Evolutionary conservation across 139 green algal species (phyloP).

Genomic region (Chlamydomonas eustigma): DNA sequence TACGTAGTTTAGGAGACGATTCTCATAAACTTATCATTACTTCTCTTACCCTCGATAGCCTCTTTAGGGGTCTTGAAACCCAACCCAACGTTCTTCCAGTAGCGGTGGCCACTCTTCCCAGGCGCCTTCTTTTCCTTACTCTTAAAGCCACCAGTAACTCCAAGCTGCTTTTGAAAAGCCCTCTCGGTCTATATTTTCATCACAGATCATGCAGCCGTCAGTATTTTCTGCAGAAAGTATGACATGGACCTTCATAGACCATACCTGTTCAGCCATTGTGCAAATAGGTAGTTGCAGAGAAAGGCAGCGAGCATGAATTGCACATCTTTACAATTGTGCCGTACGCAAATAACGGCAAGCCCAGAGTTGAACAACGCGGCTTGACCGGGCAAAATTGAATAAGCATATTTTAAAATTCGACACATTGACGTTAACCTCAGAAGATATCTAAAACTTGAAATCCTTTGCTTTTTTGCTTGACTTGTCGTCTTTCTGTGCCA

Average conservation of each 20-base stretch:
- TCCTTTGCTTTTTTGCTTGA: slow-evolving; percentile 68
- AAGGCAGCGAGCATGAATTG: too few species aligned
- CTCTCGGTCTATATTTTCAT: slow-evolving; percentile 74
- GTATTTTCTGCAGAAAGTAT: not conserved
- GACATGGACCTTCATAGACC: not conserved
- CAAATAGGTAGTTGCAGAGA: too few species aligned
- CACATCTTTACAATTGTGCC: too few species aligned
- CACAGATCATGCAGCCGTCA: slow-evolving; percentile 8
- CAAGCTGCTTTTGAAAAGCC: slow-evolving; percentile 93
- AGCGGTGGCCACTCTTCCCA: slow-evolving; percentile 85
- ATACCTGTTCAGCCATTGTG: slow-evolving; percentile 41
- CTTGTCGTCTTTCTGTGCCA: slow-evolving; percentile 50
- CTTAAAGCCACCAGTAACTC: slow-evolving; percentile 71
- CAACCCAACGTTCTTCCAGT: slow-evolving; percentile 93
- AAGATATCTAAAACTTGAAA: slow-evolving; percentile 67
- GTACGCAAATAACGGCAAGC: too few species aligned
- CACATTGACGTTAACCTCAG: too few species aligned
- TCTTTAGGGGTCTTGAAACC: slow-evolving; percentile 98
- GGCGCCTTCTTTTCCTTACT: slow-evolving; percentile 71
- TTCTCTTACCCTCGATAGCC: slow-evolving; percentile 63
- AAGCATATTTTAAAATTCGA: too few species aligned
- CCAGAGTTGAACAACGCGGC: too few species aligned
- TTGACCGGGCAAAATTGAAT: too few species aligned
- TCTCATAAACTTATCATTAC: not conserved
- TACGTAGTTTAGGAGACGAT: too few species aligned